Evolutionary conservation across 345 rosid genomes (phyloP).

Genomic region (Citrus inodora): DNA sequence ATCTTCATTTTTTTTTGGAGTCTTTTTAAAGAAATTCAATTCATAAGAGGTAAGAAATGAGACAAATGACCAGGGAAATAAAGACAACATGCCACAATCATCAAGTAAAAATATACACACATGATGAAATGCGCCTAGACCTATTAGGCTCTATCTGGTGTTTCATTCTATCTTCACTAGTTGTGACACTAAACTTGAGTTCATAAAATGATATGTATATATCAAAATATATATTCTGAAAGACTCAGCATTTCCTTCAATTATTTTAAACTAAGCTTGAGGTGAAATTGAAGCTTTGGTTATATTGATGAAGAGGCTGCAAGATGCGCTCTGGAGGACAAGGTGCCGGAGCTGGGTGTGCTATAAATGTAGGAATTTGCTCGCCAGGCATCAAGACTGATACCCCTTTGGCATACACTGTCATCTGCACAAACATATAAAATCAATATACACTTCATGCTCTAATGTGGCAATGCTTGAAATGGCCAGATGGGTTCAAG

Average conservation of each 20-base stretch:
- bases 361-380: constrained; percentile 62
- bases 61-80: neutral
- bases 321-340: constrained; percentile 41
- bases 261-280: constrained; percentile 6
- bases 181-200: neutral
- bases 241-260: neutral
- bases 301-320: constrained; percentile 32
- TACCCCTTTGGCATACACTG: constrained; percentile 50
- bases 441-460: neutral
- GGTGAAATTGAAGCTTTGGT: constrained; percentile 4
- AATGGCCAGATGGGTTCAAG: neutral
- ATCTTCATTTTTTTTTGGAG: neutral
- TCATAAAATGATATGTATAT: neutral
- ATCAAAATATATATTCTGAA: neutral
- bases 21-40: neutral
- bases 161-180: neutral
- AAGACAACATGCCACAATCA: neutral
- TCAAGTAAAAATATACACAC: neutral
- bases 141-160: neutral
- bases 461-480: neutral
- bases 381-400: constrained; percentile 87
- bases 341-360: constrained; percentile 61
- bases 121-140: neutral
- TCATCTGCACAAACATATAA: constrained; percentile 37
- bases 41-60: neutral